These are phyloP conservation scores for Entomortierella lignicola DNA, from an alignment of 192 early-diverging fungal species.

Conservation along the genomic window DNA sequence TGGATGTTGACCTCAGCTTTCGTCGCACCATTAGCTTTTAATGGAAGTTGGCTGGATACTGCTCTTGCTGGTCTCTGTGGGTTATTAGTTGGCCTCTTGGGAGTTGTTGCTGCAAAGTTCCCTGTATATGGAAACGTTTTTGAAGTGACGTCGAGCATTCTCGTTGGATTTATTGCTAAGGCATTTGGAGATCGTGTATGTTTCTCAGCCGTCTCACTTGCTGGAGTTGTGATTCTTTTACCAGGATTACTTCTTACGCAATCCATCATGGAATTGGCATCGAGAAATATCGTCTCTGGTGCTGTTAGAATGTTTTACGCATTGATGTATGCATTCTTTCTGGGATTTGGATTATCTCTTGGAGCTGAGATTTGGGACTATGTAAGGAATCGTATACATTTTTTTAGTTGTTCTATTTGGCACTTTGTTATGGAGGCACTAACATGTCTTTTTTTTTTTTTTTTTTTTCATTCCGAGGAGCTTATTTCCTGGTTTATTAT, in stretches of 20 bases:
- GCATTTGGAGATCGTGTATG: conserved; percentile 70
- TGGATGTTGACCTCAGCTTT: conserved; percentile 57
- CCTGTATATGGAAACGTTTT: conserved; percentile 76
- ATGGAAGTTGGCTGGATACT: conserved; percentile 66
- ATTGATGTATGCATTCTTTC: conserved; percentile 80
- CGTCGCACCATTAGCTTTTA: conserved; percentile 67
- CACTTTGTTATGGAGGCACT: neutral
- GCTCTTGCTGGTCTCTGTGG: conserved; percentile 52
- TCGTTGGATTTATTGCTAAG: conserved; percentile 71
- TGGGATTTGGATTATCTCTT: conserved; percentile 78
- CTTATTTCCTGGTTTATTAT: too few species aligned
- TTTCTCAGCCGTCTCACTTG: conserved; percentile 69
- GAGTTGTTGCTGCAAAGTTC: conserved; percentile 71
- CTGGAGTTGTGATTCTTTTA: conserved; percentile 71
- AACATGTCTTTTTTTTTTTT: neutral
- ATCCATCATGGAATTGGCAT: conserved; percentile 88
- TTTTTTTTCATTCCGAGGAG: too few species aligned
- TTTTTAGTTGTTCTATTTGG: conserved; percentile 1
- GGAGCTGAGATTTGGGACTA: conserved; percentile 57
- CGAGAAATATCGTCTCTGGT: conserved; percentile 89
- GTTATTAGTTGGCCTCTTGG: conserved; percentile 68
- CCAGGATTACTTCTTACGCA: conserved; percentile 86
- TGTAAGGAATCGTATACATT: conserved; percentile 35
- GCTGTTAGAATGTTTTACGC: conserved; percentile 86
- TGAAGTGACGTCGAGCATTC: conserved; percentile 74